Evolutionary conservation across 2,329 filamentous ascomycete genomes (phyloP).

Genomic region (Alternaria postmessia): DNA sequence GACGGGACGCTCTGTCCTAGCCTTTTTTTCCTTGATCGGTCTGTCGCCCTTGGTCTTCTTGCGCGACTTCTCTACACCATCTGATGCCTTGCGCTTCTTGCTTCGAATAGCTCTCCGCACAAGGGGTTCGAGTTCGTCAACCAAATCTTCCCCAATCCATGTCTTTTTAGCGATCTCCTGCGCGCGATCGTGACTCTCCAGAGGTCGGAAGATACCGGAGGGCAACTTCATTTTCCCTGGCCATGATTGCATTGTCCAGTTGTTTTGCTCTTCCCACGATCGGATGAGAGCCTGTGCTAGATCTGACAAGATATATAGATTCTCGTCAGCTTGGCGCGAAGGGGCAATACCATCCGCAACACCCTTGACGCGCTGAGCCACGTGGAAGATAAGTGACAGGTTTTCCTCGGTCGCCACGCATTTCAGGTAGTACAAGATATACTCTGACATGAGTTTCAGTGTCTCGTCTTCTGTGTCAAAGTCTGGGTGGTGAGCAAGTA

Average conservation of each 20-base stretch:
- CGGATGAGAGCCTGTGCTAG: conserved; percentile 83
- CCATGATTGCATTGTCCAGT: conserved; percentile 85
- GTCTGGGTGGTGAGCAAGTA: conserved; percentile 94
- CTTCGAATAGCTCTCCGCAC: conserved; percentile 74
- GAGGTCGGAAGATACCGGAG: conserved; percentile 75
- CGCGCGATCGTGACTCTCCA: conserved; percentile 79
- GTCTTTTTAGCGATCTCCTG: conserved; percentile 87
- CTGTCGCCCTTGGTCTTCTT: conserved; percentile 49
- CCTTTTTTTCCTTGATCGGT: conserved; percentile 41
- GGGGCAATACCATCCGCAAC: conserved; percentile 79
- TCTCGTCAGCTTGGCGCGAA: conserved; percentile 64
- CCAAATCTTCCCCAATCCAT: conserved; percentile 77
- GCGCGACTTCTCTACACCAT: conserved; percentile 36
- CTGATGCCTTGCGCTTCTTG: conserved; percentile 55
- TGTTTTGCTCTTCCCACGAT: conserved; percentile 84
- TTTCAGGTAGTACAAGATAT: conserved; percentile 87
- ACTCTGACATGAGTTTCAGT: conserved; percentile 82
- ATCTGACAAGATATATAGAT: conserved; percentile 87
- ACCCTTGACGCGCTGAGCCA: conserved; percentile 92
- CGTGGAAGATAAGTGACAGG: conserved; percentile 85
- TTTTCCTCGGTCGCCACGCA: conserved; percentile 87
- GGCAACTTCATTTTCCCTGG: conserved; percentile 83
- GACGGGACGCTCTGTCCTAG: conserved; percentile 37
- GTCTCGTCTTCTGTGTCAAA: conserved; percentile 71
- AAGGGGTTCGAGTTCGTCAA: conserved; percentile 78